phyloP scores from a whole-genome alignment of 1,139 yeast genomes.

The Hyphopichia fennica region DNA sequence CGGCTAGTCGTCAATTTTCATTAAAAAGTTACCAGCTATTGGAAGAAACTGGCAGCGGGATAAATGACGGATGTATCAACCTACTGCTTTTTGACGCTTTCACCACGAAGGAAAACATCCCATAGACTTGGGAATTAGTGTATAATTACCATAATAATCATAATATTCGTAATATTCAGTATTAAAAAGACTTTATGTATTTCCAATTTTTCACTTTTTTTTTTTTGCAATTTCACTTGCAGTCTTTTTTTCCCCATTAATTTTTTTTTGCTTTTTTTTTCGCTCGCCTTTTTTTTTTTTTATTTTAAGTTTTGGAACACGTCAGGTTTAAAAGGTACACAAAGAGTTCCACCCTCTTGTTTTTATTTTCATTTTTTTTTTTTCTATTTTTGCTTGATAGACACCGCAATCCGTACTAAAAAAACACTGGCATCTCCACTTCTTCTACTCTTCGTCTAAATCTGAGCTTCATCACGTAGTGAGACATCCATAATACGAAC shows the following conservation, averaged over 20 bases:
- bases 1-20: slow-evolving; percentile 19
- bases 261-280: background rate
- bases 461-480: background rate
- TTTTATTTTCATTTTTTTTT: background rate
- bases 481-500: background rate
- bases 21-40: slow-evolving; percentile 60
- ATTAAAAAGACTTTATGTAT: background rate
- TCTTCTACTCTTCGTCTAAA: too few relatives aligned
- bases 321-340: background rate
- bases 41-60: slow-evolving; percentile 60
- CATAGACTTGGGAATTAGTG: slow-evolving; percentile 19
- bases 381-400: too few relatives aligned
- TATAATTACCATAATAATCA: too few relatives aligned
- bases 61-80: slow-evolving; percentile 71
- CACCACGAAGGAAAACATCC: slow-evolving; percentile 67
- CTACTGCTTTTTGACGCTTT: slow-evolving; percentile 75
- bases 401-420: too few relatives aligned
- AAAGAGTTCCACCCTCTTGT: background rate
- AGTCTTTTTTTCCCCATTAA: background rate
- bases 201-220: background rate
- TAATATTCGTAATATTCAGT: too few relatives aligned
- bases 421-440: too few relatives aligned
- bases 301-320: background rate
- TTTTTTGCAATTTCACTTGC: background rate
- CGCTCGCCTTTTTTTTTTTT: background rate